These are phyloP conservation scores for Teunomyces pallodes DNA, from an alignment of 805 yeast genomes.

Conservation along the genomic window DNA sequence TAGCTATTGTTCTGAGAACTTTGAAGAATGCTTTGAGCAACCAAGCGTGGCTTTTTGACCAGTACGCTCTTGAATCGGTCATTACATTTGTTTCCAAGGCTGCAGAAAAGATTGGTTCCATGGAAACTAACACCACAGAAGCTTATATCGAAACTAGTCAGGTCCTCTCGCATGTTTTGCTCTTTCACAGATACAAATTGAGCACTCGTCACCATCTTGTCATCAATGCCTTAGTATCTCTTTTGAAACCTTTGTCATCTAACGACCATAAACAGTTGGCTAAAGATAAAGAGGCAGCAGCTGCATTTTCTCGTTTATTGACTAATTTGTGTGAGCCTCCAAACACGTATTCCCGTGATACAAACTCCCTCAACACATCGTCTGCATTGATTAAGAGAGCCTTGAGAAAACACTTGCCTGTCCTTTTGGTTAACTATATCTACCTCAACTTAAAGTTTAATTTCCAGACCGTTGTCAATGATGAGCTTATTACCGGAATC, in stretches of 20 bases:
- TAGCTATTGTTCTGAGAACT: slow-evolving; percentile 11
- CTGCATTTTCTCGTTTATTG: slow-evolving; percentile 55
- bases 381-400: slow-evolving; percentile 54
- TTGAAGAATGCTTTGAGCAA: slow-evolving; percentile 46
- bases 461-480: slow-evolving; percentile 46
- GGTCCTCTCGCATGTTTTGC: slow-evolving; percentile 56
- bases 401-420: slow-evolving; percentile 62
- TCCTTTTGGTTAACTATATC: slow-evolving; percentile 58
- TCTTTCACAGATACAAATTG: slow-evolving; percentile 68
- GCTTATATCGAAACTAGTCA: slow-evolving; percentile 37
- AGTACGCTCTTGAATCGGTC: slow-evolving; percentile 60
- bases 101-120: slow-evolving; percentile 5
- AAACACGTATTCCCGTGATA: slow-evolving; percentile 24
- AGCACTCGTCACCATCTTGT: slow-evolving; percentile 72
- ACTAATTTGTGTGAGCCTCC: slow-evolving; percentile 72
- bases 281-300: slow-evolving; percentile 37
- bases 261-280: slow-evolving; percentile 15
- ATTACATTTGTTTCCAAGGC: slow-evolving; percentile 38
- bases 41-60: slow-evolving; percentile 58
- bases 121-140: slow-evolving; percentile 3
- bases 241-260: slow-evolving; percentile 48
- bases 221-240: slow-evolving; percentile 44
- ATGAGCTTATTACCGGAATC: slow-evolving; percentile 52
- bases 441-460: slow-evolving; percentile 49
- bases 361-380: slow-evolving; percentile 50